A percentile compares a stretch with the other conserved stretches of the same genome.
phyloP scores from a whole-genome alignment of 345 rosid species.

The Aquilaria yunnanensis region DNA sequence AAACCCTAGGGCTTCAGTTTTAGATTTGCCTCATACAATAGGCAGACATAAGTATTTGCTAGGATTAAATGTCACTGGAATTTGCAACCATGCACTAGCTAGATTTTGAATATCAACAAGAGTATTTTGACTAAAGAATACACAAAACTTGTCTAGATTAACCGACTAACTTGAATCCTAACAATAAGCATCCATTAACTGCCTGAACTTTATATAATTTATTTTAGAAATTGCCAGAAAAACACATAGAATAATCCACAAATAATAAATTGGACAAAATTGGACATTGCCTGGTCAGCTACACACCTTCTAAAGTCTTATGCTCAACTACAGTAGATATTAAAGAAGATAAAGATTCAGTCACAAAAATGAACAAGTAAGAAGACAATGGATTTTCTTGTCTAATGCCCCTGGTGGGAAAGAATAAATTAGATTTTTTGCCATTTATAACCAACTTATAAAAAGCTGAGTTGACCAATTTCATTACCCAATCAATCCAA shows the following conservation, averaged over 20 bases:
- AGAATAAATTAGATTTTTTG: too few species aligned
- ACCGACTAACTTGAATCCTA: background rate
- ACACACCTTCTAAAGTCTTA: too few species aligned
- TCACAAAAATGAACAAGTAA: too few species aligned
- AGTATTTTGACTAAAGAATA: background rate
- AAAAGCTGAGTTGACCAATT: too few species aligned
- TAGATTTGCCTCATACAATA: background rate
- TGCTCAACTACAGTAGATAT: too few species aligned
- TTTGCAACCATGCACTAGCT: background rate
- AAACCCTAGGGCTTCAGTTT: background rate
- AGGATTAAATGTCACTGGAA: background rate
- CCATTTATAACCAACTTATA: too few species aligned
- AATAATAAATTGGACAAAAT: background rate
- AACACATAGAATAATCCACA: background rate
- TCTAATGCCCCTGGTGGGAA: too few species aligned
- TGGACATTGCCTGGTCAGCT: background rate
- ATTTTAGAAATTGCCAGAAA: background rate
- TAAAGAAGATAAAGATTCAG: background rate
- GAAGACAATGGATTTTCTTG: too few species aligned
- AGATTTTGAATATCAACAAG: background rate
- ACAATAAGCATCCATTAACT: background rate
- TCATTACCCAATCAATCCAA: too few species aligned
- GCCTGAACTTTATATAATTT: too few species aligned
- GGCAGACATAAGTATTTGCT: background rate
- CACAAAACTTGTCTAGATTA: background rate